These are phyloP conservation scores for Xylariomycetidae sp. DNA, from an alignment of 2,329 filamentous ascomycete genomes.

Conservation along the genomic window DNA sequence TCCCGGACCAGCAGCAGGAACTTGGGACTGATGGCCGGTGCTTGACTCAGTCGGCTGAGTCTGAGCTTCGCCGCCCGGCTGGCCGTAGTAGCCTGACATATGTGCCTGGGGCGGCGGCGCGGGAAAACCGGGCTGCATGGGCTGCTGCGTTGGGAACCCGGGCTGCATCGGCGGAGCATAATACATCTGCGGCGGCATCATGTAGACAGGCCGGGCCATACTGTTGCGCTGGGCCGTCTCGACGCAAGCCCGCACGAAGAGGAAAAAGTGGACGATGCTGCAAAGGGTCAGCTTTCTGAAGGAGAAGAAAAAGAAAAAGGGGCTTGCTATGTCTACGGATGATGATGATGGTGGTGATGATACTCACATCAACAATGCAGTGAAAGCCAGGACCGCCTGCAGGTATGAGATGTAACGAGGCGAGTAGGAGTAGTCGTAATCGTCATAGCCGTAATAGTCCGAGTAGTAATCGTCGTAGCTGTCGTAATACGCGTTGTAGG, in stretches of 20 bases:
- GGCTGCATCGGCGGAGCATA: background rate
- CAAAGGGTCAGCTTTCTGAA: too few species aligned
- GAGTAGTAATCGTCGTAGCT: constrained; percentile 11
- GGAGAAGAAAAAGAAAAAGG: too few species aligned
- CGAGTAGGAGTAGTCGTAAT: constrained; percentile 3
- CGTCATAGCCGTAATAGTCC: constrained; percentile 1
- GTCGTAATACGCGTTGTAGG: constrained; percentile 7
- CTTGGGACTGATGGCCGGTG: too few species aligned
- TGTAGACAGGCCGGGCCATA: background rate
- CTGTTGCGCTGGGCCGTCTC: constrained; percentile 10
- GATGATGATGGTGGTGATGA: too few species aligned
- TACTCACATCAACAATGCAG: too few species aligned
- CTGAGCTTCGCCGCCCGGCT: too few species aligned
- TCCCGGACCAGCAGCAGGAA: too few species aligned
- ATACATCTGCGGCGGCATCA: constrained; percentile 4
- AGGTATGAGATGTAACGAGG: too few species aligned
- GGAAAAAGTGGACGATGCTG: constrained; percentile 20
- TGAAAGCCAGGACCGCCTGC: too few species aligned
- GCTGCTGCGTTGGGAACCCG: background rate
- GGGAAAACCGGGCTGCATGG: background rate
- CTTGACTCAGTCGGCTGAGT: too few species aligned
- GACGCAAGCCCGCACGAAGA: constrained; percentile 19
- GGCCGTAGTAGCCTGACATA: background rate
- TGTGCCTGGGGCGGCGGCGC: background rate
- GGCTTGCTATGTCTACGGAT: too few species aligned